Percentiles rank a stretch among this genome's conserved stretches.
Evolutionary conservation across 2,329 filamentous ascomycete genomes (phyloP).

Genomic region (Ceratocystis huliohia): DNA sequence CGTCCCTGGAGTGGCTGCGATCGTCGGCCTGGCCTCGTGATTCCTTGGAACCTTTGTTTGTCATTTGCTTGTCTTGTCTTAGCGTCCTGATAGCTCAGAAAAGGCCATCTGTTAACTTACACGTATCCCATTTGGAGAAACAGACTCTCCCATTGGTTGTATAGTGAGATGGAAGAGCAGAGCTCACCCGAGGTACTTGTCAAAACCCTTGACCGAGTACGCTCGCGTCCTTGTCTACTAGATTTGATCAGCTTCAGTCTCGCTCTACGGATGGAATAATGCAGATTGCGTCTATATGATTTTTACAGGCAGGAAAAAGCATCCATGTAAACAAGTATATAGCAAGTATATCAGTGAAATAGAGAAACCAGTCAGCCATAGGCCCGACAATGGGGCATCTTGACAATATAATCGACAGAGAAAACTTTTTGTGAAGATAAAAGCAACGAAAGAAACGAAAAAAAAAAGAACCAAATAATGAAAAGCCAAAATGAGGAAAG

Average conservation of each 20-base stretch:
- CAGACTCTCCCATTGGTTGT: not conserved
- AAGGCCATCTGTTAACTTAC: constrained; percentile 2
- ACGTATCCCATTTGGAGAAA: not conserved
- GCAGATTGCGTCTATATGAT: not conserved
- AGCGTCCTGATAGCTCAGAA: not conserved
- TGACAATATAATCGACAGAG: not conserved
- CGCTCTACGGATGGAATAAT: too few species aligned
- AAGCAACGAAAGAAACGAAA: not conserved
- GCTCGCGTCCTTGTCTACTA: not conserved
- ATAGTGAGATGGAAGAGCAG: not conserved
- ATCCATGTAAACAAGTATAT: not conserved
- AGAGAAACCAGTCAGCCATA: not conserved
- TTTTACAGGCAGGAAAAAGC: not conserved
- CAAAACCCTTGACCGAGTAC: not conserved
- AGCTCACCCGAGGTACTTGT: not conserved
- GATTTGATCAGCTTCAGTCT: not conserved
- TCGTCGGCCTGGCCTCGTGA: not conserved
- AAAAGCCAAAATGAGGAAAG: not conserved
- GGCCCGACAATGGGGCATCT: not conserved
- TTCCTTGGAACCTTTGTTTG: too few species aligned
- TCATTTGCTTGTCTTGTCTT: not conserved
- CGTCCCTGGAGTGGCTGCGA: not conserved
- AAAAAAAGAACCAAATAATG: not conserved
- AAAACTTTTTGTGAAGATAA: not conserved
- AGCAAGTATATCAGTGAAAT: not conserved